phyloP scores from a whole-genome alignment of 2,329 filamentous ascomycete species.

The Exophiala xenobiotica region DNA sequence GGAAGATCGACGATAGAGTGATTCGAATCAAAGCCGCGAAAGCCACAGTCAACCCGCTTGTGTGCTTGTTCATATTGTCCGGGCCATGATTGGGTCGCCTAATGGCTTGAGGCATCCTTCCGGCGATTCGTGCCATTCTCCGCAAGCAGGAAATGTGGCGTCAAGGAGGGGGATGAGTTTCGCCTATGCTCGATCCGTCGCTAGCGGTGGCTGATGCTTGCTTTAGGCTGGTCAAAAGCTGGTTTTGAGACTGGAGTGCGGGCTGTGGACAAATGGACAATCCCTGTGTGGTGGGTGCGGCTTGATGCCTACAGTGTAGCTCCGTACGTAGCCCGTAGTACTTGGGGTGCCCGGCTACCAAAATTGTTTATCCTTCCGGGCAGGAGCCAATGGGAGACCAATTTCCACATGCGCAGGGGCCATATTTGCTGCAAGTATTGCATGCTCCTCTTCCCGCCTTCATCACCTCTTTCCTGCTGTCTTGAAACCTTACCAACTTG shows the following conservation, averaged over 20 bases:
- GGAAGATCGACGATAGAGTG: neutral
- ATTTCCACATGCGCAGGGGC: neutral
- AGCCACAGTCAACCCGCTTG: too few relatives aligned
- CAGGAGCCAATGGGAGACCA: neutral
- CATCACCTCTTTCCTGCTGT: slow-evolving; percentile 3
- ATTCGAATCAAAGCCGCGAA: neutral
- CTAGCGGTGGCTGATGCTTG: slow-evolving; percentile 15
- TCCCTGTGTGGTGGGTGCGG: too few relatives aligned
- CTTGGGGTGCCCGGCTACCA: neutral
- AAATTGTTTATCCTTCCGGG: neutral
- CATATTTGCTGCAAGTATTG: neutral
- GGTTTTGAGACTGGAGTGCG: neutral
- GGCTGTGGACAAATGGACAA: too few relatives aligned
- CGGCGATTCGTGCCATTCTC: neutral
- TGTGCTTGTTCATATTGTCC: neutral
- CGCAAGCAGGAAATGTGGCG: slow-evolving; percentile 4
- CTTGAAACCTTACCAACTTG: slow-evolving; percentile 3
- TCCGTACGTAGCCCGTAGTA: neutral
- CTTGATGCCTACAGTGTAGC: too few relatives aligned
- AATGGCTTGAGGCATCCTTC: neutral
- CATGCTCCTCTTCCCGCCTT: neutral
- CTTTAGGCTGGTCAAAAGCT: slow-evolving; percentile 1
- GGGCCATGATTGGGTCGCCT: neutral
- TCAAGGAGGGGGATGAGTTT: neutral
- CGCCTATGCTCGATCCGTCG: slow-evolving; percentile 1